Conservation (phyloP, 257 asterid species). For the Jacaranda mimosifolia region DNA sequence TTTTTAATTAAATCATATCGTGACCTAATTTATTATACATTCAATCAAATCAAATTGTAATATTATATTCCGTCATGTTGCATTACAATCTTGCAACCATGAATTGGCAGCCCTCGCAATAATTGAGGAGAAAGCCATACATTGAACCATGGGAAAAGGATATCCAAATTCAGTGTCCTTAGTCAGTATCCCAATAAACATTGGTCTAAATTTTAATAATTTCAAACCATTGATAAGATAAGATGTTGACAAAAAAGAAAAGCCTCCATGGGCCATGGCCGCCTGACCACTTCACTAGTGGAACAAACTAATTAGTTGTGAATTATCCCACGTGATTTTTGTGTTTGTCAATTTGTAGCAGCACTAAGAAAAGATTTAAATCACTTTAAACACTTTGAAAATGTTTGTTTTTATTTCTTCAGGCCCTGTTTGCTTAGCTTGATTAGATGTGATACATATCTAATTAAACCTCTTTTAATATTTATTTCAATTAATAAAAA, state of each 20-base stretch:
- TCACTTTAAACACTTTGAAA: no score
- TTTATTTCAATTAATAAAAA: no score
- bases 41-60: no score
- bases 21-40: no score
- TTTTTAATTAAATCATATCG: no score
- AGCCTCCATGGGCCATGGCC: not conserved
- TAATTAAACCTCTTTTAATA: no score
- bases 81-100: not conserved
- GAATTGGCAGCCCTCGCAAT: not conserved
- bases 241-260: slow-evolving; percentile 4
- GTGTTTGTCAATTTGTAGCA: not conserved
- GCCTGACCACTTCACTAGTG: not conserved
- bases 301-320: not conserved
- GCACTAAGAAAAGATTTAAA: no score
- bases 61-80: no score
- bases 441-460: no score
- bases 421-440: no score
- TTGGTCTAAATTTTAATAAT: not conserved
- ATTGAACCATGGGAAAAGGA: not conserved
- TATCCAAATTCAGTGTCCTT: slow-evolving; percentile 10
- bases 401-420: no score
- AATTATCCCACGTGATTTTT: slow-evolving; percentile 31
- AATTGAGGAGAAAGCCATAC: not conserved
- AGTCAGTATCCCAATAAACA: not conserved
- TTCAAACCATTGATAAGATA: not conserved